These are phyloP conservation scores for Neolentinus lepideus DNA, from an alignment of 1,284 basidiomycete genomes.

Conservation along the genomic window DNA sequence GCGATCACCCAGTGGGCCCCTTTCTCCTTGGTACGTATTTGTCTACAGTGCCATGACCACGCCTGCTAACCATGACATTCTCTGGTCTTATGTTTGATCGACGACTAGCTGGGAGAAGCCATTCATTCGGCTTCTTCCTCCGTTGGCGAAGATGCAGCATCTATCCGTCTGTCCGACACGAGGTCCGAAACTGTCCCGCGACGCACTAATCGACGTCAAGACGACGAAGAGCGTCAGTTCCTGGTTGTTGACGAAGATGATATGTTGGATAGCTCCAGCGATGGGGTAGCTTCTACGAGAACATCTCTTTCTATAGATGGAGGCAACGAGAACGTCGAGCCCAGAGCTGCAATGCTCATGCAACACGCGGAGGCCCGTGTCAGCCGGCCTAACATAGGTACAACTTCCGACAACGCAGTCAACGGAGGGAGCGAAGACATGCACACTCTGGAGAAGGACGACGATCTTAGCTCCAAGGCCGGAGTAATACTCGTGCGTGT, in stretches of 20 bases:
- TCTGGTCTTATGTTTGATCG: too few relatives aligned
- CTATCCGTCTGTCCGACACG: slow-evolving; percentile 48
- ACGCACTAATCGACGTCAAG: neutral
- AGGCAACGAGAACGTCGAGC: neutral
- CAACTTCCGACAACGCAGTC: neutral
- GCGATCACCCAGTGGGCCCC: slow-evolving; percentile 78
- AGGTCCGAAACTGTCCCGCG: neutral
- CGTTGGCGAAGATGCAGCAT: slow-evolving; percentile 26
- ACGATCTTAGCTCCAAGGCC: slow-evolving; percentile 66
- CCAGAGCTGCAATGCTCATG: neutral
- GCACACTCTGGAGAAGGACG: slow-evolving; percentile 2
- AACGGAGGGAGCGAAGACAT: neutral
- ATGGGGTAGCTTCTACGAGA: neutral
- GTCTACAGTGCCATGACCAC: neutral
- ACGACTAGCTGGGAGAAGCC: slow-evolving; percentile 57
- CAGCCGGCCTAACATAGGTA: neutral
- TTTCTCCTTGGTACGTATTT: slow-evolving; percentile 62
- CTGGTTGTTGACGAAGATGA: neutral
- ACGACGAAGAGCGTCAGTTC: neutral
- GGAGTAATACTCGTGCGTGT: slow-evolving; percentile 78
- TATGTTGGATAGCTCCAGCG: neutral
- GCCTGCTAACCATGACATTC: neutral
- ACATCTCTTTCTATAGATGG: neutral
- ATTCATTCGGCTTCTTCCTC: slow-evolving; percentile 49
- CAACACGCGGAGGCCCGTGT: neutral